Evolutionary conservation across 495 filamentous ascomycete genomes (phyloP), one percentile per base, ranked within the genome.

Genomic region (Aspergillus nidulans): DNA sequence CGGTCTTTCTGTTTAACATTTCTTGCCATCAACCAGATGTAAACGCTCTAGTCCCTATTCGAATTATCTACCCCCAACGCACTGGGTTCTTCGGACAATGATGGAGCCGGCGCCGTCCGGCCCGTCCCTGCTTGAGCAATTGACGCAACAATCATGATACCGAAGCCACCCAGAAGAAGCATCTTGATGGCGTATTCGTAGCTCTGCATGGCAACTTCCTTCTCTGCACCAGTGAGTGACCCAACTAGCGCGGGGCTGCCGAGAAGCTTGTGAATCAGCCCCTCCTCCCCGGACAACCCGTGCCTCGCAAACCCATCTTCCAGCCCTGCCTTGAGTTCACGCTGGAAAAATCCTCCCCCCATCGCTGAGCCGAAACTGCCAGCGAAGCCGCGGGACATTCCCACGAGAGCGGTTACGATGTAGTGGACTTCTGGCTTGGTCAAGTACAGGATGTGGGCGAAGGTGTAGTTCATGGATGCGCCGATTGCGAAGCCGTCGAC

Each of bases 311-410:
- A 89, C 0, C 86, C 85, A 0, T 65, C 62, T 30, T 78, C 75
- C 0, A 92, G 69, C 1, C 73, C 65, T 1, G 47, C 61, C n/a
- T 79, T 76, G 39, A 91, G 63, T 6, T 80, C 71, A 3, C 89
- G 78, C 9, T 75, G 70, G 63, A 91, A 92, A 26, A 89, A 74
- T 0, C 89, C 88, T 1, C 89, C 88, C 6, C 88, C 89, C 18
- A 90, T 85, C 0, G 87, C 84, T 13, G 84, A 85, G 1, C 89
- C 88, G 57, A 91, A 91, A 52, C 78, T 83, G 3, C 85, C 88
- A 1, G 87, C 86, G 54, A 90, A 87, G 8, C 86, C 86, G 0
- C 88, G 74, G 60, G 89, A 89, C 4, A 86, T 91, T 6, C 85
- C 79, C 0, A 91, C 57, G 23, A 92, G 66, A 2, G 85, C 80